phyloP scores from a whole-genome alignment of 805 yeast genomes.

The Schwanniomyces yamadae region DNA sequence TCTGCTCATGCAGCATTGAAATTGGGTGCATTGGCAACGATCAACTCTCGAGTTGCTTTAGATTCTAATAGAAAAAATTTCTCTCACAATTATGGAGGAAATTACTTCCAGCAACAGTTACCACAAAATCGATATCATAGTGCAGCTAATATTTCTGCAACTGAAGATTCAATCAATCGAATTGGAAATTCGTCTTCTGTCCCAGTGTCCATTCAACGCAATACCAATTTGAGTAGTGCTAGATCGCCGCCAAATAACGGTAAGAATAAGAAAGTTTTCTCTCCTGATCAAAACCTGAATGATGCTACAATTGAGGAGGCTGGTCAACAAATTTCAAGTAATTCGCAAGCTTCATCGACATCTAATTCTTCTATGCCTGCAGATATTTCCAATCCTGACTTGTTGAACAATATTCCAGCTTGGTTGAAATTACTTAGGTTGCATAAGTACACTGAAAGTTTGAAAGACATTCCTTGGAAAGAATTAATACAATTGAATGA shows the following conservation, averaged over 20 bases:
- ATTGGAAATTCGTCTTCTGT: conserved; percentile 33
- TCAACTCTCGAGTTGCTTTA: conserved; percentile 53
- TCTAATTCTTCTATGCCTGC: conserved; percentile 38
- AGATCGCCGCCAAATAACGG: conserved; percentile 11
- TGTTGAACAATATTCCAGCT: conserved; percentile 76
- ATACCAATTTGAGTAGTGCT: conserved; percentile 6
- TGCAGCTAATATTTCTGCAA: conserved; percentile 9
- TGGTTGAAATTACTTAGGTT: conserved; percentile 89
- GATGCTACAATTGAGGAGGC: background rate
- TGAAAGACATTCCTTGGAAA: conserved; percentile 74
- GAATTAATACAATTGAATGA: conserved; percentile 73
- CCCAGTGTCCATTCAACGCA: conserved; percentile 5
- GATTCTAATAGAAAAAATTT: conserved; percentile 38
- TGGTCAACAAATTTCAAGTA: conserved; percentile 4
- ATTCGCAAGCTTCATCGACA: conserved; percentile 9
- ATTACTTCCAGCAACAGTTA: conserved; percentile 10
- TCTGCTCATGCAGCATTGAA: conserved; percentile 49
- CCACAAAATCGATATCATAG: conserved; percentile 10
- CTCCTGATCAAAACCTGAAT: background rate
- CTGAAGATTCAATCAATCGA: conserved; percentile 38
- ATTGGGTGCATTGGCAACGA: conserved; percentile 66
- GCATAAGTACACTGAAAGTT: conserved; percentile 89
- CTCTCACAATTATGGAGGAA: conserved; percentile 9
- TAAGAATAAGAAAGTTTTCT: conserved; percentile 4
- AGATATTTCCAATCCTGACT: conserved; percentile 41